Conservation (phyloP, 2,329 filamentous ascomycete genomes). For the Arthrobotrys musiformis region DNA sequence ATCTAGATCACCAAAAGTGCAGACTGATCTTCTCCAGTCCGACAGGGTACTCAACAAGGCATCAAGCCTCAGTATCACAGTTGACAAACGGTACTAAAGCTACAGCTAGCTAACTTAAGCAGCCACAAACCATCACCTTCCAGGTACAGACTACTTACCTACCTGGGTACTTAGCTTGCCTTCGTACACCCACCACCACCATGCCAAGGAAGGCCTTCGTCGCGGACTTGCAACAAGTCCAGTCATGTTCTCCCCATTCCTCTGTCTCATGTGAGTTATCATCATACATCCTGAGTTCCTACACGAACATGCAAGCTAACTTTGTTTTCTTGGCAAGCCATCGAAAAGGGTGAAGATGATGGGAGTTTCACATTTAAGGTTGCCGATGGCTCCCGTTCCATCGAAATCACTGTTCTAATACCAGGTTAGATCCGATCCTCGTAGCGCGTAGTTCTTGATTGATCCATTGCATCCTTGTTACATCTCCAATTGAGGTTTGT, state of each 20-base stretch:
- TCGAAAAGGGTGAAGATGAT: conserved; percentile 75
- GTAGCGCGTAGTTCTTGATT: too few relatives aligned
- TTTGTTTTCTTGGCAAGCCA: conserved; percentile 57
- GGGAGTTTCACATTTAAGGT: conserved; percentile 76
- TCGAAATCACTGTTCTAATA: conserved; percentile 63
- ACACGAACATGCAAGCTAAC: neutral
- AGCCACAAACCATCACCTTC: too few relatives aligned
- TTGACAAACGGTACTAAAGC: neutral
- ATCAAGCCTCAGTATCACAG: too few relatives aligned
- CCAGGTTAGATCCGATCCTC: conserved; percentile 61
- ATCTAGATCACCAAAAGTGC: neutral
- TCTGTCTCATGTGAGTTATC: conserved; percentile 35
- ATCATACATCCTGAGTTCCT: neutral
- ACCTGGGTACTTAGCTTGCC: neutral
- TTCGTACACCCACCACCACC: conserved; percentile 18
- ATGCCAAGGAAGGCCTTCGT: conserved; percentile 59
- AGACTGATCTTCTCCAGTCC: neutral
- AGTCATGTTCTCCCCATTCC: conserved; percentile 44
- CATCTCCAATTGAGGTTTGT: neutral
- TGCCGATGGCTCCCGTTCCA: conserved; percentile 58
- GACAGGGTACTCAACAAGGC: too few relatives aligned
- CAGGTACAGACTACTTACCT: too few relatives aligned
- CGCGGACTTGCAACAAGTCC: conserved; percentile 57
- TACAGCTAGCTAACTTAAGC: neutral
- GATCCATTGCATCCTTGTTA: neutral